These are phyloP conservation scores for Ceratobasidium sp. DNA, from an alignment of 1,284 basidiomycete genomes.

Conservation along the genomic window DNA sequence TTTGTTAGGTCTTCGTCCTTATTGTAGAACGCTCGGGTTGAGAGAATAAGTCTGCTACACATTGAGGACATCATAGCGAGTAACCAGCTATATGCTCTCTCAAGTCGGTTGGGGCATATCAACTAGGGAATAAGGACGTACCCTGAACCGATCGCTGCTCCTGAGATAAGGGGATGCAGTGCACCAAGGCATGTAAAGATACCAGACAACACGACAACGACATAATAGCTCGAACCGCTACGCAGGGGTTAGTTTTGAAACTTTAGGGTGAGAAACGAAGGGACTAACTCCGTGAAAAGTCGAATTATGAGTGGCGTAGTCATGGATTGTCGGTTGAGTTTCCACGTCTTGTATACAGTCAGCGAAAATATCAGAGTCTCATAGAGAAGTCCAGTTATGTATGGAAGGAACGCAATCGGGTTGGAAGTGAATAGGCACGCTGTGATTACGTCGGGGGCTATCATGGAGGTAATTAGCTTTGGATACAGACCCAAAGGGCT, in stretches of 20 bases:
- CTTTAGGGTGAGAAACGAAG: not conserved
- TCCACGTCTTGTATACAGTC: slow-evolving; percentile 16
- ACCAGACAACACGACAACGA: not conserved
- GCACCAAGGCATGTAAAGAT: slow-evolving; percentile 12
- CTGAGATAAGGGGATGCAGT: not conserved
- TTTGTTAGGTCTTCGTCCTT: not conserved
- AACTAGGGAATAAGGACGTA: not conserved
- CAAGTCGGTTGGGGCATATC: not conserved
- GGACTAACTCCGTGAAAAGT: slow-evolving; percentile 10
- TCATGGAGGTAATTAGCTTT: too few species aligned
- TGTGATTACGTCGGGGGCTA: slow-evolving; percentile 18
- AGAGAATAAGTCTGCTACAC: slow-evolving; percentile 24
- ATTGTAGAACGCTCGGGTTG: slow-evolving; percentile 3
- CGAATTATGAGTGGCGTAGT: slow-evolving; percentile 7
- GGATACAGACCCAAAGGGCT: too few species aligned
- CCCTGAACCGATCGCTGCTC: slow-evolving; percentile 19
- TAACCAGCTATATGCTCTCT: not conserved
- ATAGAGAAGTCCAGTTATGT: slow-evolving; percentile 11
- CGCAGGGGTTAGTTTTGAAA: not conserved
- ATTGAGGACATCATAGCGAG: slow-evolving; percentile 17
- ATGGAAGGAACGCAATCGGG: not conserved
- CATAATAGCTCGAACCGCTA: slow-evolving; percentile 16
- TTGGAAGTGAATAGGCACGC: slow-evolving; percentile 15
- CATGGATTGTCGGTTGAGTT: not conserved
- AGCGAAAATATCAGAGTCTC: slow-evolving; percentile 14